A percentile compares a stretch with the other conserved stretches of the same genome.
Evolutionary conservation across 2,329 filamentous ascomycete species (phyloP).

Genomic region (Trichoderma atrobrunneum): DNA sequence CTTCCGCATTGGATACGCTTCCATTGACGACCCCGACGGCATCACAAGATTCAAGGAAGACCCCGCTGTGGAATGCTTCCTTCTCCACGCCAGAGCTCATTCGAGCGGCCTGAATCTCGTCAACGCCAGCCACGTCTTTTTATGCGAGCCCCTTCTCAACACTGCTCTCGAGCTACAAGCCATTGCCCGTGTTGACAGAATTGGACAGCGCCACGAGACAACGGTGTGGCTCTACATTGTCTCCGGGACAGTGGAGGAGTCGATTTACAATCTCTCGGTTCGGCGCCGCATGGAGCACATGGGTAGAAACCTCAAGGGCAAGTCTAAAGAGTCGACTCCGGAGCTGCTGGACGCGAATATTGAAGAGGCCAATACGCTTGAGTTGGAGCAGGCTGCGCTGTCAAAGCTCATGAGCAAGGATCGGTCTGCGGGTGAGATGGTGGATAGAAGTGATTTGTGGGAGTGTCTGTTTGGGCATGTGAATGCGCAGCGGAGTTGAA

Average conservation of each 20-base stretch:
- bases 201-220: constrained; percentile 83
- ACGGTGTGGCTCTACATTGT: constrained; percentile 95
- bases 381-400: constrained; percentile 72
- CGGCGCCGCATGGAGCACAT: constrained; percentile 76
- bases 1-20: constrained; percentile 71
- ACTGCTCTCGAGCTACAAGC: constrained; percentile 92
- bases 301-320: constrained; percentile 38
- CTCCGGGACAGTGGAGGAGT: constrained; percentile 86
- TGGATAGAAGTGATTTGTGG: constrained; percentile 79
- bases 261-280: constrained; percentile 85
- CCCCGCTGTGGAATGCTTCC: constrained; percentile 71
- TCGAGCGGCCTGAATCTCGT: constrained; percentile 87
- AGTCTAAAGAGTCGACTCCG: constrained; percentile 41
- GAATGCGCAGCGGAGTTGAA: constrained; percentile 26
- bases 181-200: constrained; percentile 90
- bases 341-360: constrained; percentile 60
- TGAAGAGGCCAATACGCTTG: constrained; percentile 80
- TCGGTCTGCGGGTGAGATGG: constrained; percentile 72
- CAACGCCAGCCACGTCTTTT: constrained; percentile 88
- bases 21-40: constrained; percentile 66
- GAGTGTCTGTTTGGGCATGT: constrained; percentile 75
- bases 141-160: constrained; percentile 92
- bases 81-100: constrained; percentile 85
- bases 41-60: constrained; percentile 76
- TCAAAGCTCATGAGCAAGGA: constrained; percentile 68